These are phyloP conservation scores for Metschnikowia proteae DNA, from an alignment of 805 yeast genomes.

Conservation along the genomic window DNA sequence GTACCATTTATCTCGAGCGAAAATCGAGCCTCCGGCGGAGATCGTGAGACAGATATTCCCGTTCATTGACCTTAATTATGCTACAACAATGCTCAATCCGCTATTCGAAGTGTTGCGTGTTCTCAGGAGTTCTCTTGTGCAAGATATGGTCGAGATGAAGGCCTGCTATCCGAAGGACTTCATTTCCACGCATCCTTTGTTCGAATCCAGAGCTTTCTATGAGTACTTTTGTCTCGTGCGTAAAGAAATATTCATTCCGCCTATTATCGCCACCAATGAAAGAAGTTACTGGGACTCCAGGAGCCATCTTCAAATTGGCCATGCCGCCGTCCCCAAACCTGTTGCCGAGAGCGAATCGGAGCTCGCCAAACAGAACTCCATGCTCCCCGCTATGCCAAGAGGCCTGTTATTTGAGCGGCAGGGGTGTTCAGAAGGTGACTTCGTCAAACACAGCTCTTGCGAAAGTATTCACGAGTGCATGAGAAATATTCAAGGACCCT, in stretches of 20 bases:
- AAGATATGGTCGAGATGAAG: slow-evolving; percentile 29
- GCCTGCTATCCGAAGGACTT: slow-evolving; percentile 22
- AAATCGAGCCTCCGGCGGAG: slow-evolving; percentile 24
- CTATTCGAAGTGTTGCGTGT: slow-evolving; percentile 13
- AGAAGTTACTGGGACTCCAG: not conserved
- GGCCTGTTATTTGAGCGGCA: not conserved
- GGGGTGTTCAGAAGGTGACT: not conserved
- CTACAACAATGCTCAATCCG: slow-evolving; percentile 12
- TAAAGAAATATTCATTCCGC: not conserved
- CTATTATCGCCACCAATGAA: not conserved
- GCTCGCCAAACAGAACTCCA: not conserved
- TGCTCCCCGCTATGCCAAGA: not conserved
- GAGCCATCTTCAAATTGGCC: not conserved
- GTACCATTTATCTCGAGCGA: slow-evolving; percentile 19
- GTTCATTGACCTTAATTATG: slow-evolving; percentile 18
- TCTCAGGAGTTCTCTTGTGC: slow-evolving; percentile 24
- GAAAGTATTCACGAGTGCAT: not conserved
- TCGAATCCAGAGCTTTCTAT: slow-evolving; percentile 19
- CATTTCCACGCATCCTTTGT: slow-evolving; percentile 24
- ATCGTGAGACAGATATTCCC: slow-evolving; percentile 28
- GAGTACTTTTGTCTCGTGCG: slow-evolving; percentile 12
- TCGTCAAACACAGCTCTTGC: not conserved
- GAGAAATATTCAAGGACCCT: not conserved
- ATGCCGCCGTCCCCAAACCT: not conserved
- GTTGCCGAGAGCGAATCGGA: not conserved